phyloP scores from a whole-genome alignment of 768 basidiomycete genomes.

The Xerocomus brunneocitrinus region DNA sequence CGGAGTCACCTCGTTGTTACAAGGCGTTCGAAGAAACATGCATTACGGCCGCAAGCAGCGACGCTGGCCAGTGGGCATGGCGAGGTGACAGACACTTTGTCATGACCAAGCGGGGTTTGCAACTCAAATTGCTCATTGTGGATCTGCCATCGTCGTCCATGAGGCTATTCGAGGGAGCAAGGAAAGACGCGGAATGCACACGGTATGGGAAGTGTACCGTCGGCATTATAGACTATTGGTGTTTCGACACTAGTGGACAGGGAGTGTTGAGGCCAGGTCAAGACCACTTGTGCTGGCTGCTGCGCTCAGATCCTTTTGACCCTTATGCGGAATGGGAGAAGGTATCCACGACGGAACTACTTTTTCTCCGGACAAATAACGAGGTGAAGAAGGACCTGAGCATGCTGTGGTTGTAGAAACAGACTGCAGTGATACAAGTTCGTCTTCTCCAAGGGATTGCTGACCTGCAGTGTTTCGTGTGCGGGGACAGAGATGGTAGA shows the following conservation, averaged over 20 bases:
- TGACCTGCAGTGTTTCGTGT: neutral
- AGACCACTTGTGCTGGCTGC: constrained; percentile 27
- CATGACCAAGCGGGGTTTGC: constrained; percentile 32
- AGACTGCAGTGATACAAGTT: neutral
- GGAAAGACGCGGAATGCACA: constrained; percentile 10
- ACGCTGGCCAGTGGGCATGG: constrained; percentile 9
- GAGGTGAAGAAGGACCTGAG: constrained; percentile 16
- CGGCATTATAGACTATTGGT: constrained; percentile 31
- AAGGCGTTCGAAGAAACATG: constrained; percentile 12
- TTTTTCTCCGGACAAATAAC: constrained; percentile 18
- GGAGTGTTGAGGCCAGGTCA: constrained; percentile 21
- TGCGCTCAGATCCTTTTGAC: constrained; percentile 29
- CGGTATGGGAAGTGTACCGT: constrained; percentile 20
- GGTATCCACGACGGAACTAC: constrained; percentile 22
- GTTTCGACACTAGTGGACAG: constrained; percentile 26
- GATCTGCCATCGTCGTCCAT: constrained; percentile 17
- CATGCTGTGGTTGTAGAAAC: constrained; percentile 23
- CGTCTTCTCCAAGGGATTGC: neutral
- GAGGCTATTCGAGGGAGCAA: constrained; percentile 16
- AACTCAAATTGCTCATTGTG: constrained; percentile 23
- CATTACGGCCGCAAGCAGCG: neutral
- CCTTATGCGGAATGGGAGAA: constrained; percentile 27
- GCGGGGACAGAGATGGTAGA: too few relatives aligned
- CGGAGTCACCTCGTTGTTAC: constrained; percentile 31
- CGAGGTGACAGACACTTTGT: constrained; percentile 26